These are phyloP conservation scores for Ogataea henricii DNA, from an alignment of 805 yeast species.

Conservation along the genomic window DNA sequence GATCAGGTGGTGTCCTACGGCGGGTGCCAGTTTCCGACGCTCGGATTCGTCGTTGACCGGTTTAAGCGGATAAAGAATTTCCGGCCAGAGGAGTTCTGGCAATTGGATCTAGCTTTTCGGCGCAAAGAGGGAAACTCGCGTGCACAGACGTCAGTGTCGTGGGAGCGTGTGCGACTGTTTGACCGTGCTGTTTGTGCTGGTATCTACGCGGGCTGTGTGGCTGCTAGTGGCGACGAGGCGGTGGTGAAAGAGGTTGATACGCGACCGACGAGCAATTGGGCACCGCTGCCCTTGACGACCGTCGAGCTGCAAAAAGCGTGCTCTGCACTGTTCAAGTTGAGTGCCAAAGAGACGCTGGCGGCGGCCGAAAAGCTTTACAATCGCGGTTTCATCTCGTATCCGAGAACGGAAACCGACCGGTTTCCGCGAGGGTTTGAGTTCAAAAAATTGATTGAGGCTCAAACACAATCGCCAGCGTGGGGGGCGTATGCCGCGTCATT, in stretches of 20 bases:
- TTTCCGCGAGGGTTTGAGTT: constrained; percentile 82
- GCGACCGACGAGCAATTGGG: constrained; percentile 70
- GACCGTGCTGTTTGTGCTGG: constrained; percentile 67
- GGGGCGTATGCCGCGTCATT: constrained; percentile 63
- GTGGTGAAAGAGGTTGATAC: constrained; percentile 50
- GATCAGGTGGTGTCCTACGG: constrained; percentile 71
- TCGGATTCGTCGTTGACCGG: constrained; percentile 94
- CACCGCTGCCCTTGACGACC: constrained; percentile 91
- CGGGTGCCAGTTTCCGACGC: constrained; percentile 92
- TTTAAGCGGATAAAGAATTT: constrained; percentile 74
- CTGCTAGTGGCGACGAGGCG: constrained; percentile 46
- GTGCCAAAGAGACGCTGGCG: constrained; percentile 76
- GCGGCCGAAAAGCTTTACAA: constrained; percentile 86
- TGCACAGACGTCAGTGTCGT: constrained; percentile 49
- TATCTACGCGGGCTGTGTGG: constrained; percentile 68
- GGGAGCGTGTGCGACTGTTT: constrained; percentile 74
- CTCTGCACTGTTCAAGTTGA: constrained; percentile 67
- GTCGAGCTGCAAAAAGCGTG: constrained; percentile 91
- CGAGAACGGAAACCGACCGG: constrained; percentile 94
- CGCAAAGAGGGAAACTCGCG: constrained; percentile 36
- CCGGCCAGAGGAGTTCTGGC: constrained; percentile 81
- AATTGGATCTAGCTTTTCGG: constrained; percentile 52
- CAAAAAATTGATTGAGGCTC: constrained; percentile 58
- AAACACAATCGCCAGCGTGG: constrained; percentile 60
- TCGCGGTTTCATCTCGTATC: constrained; percentile 86